Evolutionary conservation across 73 alveolate species (phyloP).

Genomic region (Paramecium tetraurelia): DNA sequence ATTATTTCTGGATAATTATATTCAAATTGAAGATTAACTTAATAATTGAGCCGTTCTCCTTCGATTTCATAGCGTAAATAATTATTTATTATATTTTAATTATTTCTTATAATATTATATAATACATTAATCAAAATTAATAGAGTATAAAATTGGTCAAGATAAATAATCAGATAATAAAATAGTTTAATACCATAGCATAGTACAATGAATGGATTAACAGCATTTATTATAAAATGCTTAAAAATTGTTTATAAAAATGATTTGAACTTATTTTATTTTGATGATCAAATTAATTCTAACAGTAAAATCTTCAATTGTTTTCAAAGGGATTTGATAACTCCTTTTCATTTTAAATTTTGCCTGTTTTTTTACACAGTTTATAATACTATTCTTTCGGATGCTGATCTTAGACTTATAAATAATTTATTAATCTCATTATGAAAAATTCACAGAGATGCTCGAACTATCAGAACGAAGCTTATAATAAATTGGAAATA

Average conservation of each 20-base stretch:
- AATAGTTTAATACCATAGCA: too few relatives aligned
- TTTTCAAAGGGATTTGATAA: background rate
- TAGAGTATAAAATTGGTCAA: background rate
- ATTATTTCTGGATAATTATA: background rate
- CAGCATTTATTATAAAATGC: background rate
- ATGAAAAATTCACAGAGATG: background rate
- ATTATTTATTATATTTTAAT: background rate
- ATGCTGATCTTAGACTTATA: background rate
- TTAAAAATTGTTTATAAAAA: background rate
- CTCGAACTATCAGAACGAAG: background rate
- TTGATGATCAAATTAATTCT: background rate
- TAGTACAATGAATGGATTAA: too few relatives aligned
- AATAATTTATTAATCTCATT: background rate
- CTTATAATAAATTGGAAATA: background rate
- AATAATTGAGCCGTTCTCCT: background rate
- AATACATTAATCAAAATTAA: background rate
- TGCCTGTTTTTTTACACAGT: background rate
- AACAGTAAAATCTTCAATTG: background rate
- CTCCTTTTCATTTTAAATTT: background rate
- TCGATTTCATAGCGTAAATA: background rate
- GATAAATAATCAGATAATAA: background rate
- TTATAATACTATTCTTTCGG: background rate
- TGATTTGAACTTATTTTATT: background rate
- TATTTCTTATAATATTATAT: background rate
- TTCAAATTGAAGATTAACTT: background rate